Percentiles rank a stretch among this genome's conserved stretches.
phyloP scores from a whole-genome alignment of 441 rosid genomes.

The Arabidopsis hybrid region DNA sequence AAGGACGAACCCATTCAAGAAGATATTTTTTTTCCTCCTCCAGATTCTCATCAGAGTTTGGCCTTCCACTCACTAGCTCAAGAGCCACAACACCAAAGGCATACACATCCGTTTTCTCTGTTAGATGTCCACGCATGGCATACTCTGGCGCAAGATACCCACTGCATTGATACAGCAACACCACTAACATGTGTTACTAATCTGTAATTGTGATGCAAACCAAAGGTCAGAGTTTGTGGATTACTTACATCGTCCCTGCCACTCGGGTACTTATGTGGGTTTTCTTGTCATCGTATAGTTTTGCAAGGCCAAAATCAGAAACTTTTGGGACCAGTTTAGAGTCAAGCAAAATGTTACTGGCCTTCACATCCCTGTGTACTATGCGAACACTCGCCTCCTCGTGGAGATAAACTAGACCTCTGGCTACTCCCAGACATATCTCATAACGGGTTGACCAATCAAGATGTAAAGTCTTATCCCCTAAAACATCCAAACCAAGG shows the following conservation, averaged over 20 bases:
- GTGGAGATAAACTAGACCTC: conserved; percentile 79
- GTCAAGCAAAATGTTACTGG: conserved; percentile 48
- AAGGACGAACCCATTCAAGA: conserved; percentile 64
- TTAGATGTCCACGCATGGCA: conserved; percentile 86
- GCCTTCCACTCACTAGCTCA: conserved; percentile 72
- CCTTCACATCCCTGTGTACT: conserved; percentile 81
- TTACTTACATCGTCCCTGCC: conserved; percentile 71
- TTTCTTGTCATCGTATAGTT: conserved; percentile 75
- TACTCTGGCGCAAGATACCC: conserved; percentile 87
- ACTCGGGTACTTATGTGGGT: conserved; percentile 79
- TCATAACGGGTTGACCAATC: conserved; percentile 54
- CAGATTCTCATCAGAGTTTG: conserved; percentile 50
- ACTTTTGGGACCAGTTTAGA: conserved; percentile 66
- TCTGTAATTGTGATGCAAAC: no score
- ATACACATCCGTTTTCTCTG: conserved; percentile 84
- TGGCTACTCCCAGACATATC: conserved; percentile 69
- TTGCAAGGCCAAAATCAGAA: conserved; percentile 82
- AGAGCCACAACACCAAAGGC: conserved; percentile 49
- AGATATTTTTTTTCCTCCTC: conserved; percentile 62
- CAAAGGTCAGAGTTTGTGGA: background rate
- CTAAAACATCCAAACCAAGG: conserved; percentile 24
- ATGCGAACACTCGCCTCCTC: conserved; percentile 75
- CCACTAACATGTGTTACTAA: background rate
- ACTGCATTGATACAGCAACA: conserved; percentile 41
- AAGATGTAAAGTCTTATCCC: conserved; percentile 29